Base-by-base conservation (phyloP, 2,329 filamentous ascomycete genomes). In the Tolypocladium inflatum region DNA sequence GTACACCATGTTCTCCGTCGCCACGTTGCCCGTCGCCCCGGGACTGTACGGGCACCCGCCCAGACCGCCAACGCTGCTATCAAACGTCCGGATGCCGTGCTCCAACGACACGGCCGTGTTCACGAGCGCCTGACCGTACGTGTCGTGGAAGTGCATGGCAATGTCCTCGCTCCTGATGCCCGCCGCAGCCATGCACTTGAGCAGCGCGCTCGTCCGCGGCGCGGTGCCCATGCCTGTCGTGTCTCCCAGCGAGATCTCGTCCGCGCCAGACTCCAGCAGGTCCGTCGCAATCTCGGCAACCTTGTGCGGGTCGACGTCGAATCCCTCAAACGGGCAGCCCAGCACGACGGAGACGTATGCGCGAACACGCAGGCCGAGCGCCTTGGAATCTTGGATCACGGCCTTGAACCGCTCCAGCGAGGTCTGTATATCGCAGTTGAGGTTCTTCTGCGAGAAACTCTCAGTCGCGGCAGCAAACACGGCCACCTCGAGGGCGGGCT, bases 151-250 rank as follows among this genome's bases (percentile, higher is more conserved):
- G 72, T 96, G 91, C 75, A 92, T 85, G 0, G 89, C 89, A 13
- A 95, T 74, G 65, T 89, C 86, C 65, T 86, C 83, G 57, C 80
- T 81, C 23, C 86, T 80, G 21, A 95, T 80, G 0, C 86, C 87
- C 2, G 87, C 88, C 1, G 84, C 80, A 10, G 78, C 72, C 72
- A 91, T 75, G 58, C 85, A 85, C 62, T 80, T 79, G 59, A 91
- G 76, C 53, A 91, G 75, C 58, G 83, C 81, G 57, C 78, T 76
- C 2, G 87, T 90, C 58, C 84, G 78, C 21, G 85, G 86, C n/a
- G 85, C 86, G 0, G 90, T 95, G 38, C 91, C 92, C 82, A 95
- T 91, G 21, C 92, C 92, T 0, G 91, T 93, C 0, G 92, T 97
- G 68, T 96, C 92, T 8, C 91, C 91, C 0, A 96, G 82, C 1